phyloP scores from a whole-genome alignment of 371 early-diverging fungal species.

The Mortierella sp. region DNA sequence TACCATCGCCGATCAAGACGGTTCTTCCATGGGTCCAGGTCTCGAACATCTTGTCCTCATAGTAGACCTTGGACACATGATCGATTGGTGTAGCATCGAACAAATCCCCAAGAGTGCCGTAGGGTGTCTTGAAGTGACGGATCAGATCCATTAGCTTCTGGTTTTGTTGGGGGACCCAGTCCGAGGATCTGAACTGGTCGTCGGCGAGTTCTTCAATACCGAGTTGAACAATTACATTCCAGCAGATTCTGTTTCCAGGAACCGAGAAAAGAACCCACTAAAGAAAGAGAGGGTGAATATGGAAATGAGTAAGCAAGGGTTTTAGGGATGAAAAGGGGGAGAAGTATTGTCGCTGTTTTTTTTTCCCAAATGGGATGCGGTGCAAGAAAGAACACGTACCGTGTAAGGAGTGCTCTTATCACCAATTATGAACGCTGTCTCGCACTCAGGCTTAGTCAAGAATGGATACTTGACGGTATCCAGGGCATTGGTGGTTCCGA shows the following conservation, averaged over 20 bases:
- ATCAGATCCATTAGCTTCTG: slow-evolving; percentile 14
- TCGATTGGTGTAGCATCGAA: slow-evolving; percentile 30
- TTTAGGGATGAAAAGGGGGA: too few species aligned
- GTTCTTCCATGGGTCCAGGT: slow-evolving; percentile 37
- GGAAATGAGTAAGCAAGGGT: not conserved
- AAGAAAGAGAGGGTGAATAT: too few species aligned
- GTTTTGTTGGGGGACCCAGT: slow-evolving; percentile 20
- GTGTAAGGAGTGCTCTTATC: not conserved
- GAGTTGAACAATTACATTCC: slow-evolving; percentile 23
- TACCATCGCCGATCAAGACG: slow-evolving; percentile 43
- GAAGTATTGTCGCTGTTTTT: too few species aligned
- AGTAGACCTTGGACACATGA: slow-evolving; percentile 20
- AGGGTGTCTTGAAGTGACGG: slow-evolving; percentile 15
- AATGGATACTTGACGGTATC: not conserved
- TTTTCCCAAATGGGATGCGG: not conserved
- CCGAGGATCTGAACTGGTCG: slow-evolving; percentile 8
- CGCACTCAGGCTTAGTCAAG: not conserved
- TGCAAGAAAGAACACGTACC: not conserved
- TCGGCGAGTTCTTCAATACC: not conserved
- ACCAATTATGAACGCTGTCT: not conserved
- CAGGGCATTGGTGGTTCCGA: not conserved
- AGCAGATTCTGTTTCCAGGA: slow-evolving; percentile 20
- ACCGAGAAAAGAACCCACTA: slow-evolving; percentile 22
- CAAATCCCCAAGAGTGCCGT: slow-evolving; percentile 18
- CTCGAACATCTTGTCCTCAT: slow-evolving; percentile 38